These are phyloP conservation scores for Fraxinus dipetala DNA, from an alignment of 305 asterid species.

Conservation along the genomic window DNA sequence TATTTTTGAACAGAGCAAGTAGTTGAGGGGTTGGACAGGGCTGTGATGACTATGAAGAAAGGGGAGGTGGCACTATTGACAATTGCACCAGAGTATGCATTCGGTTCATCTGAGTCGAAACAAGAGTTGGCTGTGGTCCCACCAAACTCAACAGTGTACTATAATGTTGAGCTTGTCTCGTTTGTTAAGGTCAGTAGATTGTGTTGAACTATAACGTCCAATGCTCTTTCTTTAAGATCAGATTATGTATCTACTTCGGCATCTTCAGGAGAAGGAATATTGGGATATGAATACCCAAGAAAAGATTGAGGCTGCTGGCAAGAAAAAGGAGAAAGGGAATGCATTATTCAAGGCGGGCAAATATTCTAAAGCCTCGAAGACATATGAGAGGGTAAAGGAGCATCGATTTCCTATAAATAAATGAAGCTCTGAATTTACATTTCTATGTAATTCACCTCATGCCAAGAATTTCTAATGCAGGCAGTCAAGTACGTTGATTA, in stretches of 20 bases:
- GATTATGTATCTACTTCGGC: background rate
- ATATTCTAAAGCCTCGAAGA: slow-evolving; percentile 64
- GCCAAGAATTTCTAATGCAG: slow-evolving; percentile 25
- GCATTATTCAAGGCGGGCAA: slow-evolving; percentile 68
- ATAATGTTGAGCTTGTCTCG: slow-evolving; percentile 77
- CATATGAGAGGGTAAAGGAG: slow-evolving; percentile 70
- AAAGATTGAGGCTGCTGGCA: slow-evolving; percentile 77
- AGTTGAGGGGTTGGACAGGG: slow-evolving; percentile 72
- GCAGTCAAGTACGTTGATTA: slow-evolving; percentile 57
- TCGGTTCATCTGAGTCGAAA: slow-evolving; percentile 58
- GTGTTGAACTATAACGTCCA: background rate
- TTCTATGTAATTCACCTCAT: background rate
- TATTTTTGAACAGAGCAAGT: slow-evolving; percentile 67
- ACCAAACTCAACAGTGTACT: slow-evolving; percentile 63
- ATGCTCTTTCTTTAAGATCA: background rate
- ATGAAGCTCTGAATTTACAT: background rate
- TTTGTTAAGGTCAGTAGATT: slow-evolving; percentile 61
- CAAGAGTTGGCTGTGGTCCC: slow-evolving; percentile 76
- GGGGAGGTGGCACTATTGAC: slow-evolving; percentile 67
- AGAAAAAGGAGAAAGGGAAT: slow-evolving; percentile 85
- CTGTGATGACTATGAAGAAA: slow-evolving; percentile 76
- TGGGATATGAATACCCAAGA: slow-evolving; percentile 85
- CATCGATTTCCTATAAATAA: background rate
- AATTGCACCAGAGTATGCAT: slow-evolving; percentile 76
- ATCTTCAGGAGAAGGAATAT: slow-evolving; percentile 72